Evolutionary conservation across 148 eudicot species (phyloP).

Genomic region (Arctostaphylos glauca): DNA sequence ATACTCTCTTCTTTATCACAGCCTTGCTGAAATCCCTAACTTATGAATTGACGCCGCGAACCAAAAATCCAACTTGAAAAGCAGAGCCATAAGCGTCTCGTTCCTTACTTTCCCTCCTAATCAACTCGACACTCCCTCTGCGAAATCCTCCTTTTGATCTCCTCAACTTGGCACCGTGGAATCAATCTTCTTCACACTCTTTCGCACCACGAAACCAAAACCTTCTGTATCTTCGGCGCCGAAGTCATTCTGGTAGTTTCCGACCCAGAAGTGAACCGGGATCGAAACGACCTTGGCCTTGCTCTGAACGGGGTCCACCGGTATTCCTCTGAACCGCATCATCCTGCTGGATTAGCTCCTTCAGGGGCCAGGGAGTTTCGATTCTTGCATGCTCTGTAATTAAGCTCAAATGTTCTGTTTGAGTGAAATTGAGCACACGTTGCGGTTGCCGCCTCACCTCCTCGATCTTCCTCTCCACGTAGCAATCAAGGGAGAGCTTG

Average conservation of each 20-base stretch:
- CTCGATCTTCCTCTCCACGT: slow-evolving; percentile 55
- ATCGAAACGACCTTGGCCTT: slow-evolving; percentile 27
- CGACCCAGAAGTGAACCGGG: slow-evolving; percentile 40
- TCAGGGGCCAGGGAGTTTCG: background rate
- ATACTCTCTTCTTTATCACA: slow-evolving; percentile 35
- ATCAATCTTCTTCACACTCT: slow-evolving; percentile 43
- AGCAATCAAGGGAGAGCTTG: slow-evolving; percentile 67
- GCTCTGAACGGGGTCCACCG: background rate
- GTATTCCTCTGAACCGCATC: background rate
- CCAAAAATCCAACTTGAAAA: slow-evolving; percentile 61
- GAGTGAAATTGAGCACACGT: slow-evolving; percentile 65
- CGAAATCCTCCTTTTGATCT: slow-evolving; percentile 36
- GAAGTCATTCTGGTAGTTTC: slow-evolving; percentile 12
- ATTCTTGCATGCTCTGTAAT: background rate
- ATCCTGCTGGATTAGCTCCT: no score
- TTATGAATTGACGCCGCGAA: slow-evolving; percentile 40
- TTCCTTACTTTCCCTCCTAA: slow-evolving; percentile 42
- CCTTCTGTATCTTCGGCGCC: slow-evolving; percentile 59
- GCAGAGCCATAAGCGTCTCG: slow-evolving; percentile 57
- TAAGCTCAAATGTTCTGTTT: slow-evolving; percentile 53
- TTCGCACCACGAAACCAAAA: slow-evolving; percentile 58
- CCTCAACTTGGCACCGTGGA: slow-evolving; percentile 33
- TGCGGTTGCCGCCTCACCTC: slow-evolving; percentile 64
- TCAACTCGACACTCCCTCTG: slow-evolving; percentile 30
- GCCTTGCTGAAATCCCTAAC: slow-evolving; percentile 57